Percentiles rank a stretch among this genome's conserved stretches.
Conservation (phyloP, 495 filamentous ascomycete species). For the Pseudevernia furfuracea region DNA sequence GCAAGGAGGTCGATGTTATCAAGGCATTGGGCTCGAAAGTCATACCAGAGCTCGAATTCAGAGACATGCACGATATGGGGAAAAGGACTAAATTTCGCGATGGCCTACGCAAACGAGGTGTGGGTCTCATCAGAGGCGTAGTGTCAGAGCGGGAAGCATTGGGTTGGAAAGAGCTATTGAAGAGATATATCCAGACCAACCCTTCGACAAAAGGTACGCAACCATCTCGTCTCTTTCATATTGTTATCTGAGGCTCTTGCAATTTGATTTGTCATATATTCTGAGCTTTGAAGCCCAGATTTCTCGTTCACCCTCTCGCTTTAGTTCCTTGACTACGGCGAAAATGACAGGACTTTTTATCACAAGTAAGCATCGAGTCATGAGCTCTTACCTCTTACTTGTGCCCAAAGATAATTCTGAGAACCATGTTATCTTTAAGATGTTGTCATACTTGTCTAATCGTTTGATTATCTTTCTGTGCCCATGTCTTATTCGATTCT, state of each 20-base stretch:
- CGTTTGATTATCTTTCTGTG: neutral
- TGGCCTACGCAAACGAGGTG: slow-evolving; percentile 49
- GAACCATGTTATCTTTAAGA: neutral
- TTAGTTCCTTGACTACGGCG: neutral
- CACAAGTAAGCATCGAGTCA: neutral
- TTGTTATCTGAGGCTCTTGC: neutral
- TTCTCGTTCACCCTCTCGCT: neutral
- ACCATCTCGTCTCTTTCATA: neutral
- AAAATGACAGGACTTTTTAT: neutral
- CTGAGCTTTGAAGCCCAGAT: neutral
- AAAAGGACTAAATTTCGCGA: slow-evolving; percentile 30
- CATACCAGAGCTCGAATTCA: slow-evolving; percentile 47
- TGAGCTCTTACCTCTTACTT: neutral
- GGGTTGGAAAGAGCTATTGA: slow-evolving; percentile 47
- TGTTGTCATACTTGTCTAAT: neutral
- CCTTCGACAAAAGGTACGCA: slow-evolving; percentile 30
- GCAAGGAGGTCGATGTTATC: slow-evolving; percentile 40
- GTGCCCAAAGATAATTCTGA: neutral
- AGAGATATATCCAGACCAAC: slow-evolving; percentile 51
- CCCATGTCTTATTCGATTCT: slow-evolving; percentile 6
- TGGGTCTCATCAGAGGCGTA: slow-evolving; percentile 51
- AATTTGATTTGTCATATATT: neutral
- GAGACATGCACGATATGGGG: slow-evolving; percentile 35
- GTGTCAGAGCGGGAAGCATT: slow-evolving; percentile 49
- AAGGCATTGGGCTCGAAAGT: slow-evolving; percentile 29